Evolutionary conservation across 1,284 basidiomycete species (phyloP), one percentile per base, ranked within the genome.

Genomic region (Cutaneotrichosporon spelunceum): DNA sequence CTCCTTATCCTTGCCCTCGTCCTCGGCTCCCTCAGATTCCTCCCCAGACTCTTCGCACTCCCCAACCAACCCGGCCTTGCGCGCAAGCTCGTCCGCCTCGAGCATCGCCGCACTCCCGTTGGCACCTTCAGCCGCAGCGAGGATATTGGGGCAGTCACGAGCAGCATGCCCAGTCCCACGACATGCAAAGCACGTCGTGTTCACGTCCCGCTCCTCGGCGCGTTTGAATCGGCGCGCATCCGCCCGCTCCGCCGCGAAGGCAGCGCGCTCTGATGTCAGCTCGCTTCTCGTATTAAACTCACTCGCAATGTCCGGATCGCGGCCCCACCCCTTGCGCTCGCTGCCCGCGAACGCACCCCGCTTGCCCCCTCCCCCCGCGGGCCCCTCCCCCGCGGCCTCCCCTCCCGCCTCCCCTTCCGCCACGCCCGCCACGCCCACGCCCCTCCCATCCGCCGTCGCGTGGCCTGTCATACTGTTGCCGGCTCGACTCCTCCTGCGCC

Each of bases 171-270:
- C 93, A 65, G 84, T 85, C 69, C 87, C 83, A 58, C 93, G 85
- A 79, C 93, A 97, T 1, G 89, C 90, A 75, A 92, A 95, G 74
- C 93, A 96, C 9, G 85, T 87, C 4, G 87, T 91, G 4, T 81
- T 78, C 23, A 82, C 77, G 10, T 82, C 73, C 50, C 86, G 84
- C 57, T 88, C 85, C 7, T 85, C 76, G 55, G 86, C 85, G 30
- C 93, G 85, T 67, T 86, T 83, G 57, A 86, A 72, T 16, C 91
- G 83, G 50, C 91, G 82, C 26, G 81, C 71, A 73, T 90, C 90
- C 3, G 85, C 85, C 48, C 68, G 70, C 21, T 71, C 66, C 1
- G 64, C 67, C 3, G 66, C 65, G 9, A 67, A 26, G 36, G 66
- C 63, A 19, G 70, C 65, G 30, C 69, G 65, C 45, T 70, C 75